Base-by-base conservation (phyloP, 768 basidiomycete genomes). In the Rhodotorula toruloides region DNA sequence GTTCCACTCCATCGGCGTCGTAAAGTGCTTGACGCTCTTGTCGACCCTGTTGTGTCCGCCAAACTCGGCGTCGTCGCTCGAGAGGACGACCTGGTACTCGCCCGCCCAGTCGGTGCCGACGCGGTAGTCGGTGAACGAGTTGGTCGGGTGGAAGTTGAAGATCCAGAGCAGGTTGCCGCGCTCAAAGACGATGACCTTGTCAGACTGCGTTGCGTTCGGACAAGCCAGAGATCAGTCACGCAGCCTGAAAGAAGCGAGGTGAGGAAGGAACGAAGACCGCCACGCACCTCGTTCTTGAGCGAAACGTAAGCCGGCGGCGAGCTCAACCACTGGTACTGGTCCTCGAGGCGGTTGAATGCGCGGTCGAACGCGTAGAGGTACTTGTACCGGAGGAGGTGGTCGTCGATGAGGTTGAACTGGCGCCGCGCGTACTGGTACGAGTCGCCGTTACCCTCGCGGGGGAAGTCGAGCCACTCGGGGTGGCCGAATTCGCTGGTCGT, bases 391-490 rank as follows among this genome's bases (percentile, higher is more conserved):
- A 98, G 81, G 46, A 89, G 68, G 0, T 73, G 71, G 75, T 99
- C 91, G 76, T 96, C 94, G 54, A 90, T 86, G 40, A 98, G 81
- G 76, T 92, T 93, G 89, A 92, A 99, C 74, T 98, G 96, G 32
- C 96, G 85, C 46, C 96, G 87, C 29, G 96, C 74, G 76, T 99
- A 89, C 72, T 96, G 89, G 84, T 92, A 99, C 19, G 92, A 96
- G 78, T 91, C 90, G 76, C 85, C 83, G 76, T 99, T 99, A 27
- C 96, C 96, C 73, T 85, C 90, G 37, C 96, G 88, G 47, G 96
- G 96, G 80, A 99, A 99, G 78, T 99, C 96, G 74, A 99, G 90
- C 96, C 96, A 99, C 86, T 99, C 94, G 17, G 94, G 94, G 77
- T 99, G 94, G 48, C 94, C 94, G 75, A 99, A 99, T 76, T 99